Evolutionary conservation across 208 protist species (phyloP), one percentile per base, ranked within the genome.

Genomic region (Angomonas deanei): DNA sequence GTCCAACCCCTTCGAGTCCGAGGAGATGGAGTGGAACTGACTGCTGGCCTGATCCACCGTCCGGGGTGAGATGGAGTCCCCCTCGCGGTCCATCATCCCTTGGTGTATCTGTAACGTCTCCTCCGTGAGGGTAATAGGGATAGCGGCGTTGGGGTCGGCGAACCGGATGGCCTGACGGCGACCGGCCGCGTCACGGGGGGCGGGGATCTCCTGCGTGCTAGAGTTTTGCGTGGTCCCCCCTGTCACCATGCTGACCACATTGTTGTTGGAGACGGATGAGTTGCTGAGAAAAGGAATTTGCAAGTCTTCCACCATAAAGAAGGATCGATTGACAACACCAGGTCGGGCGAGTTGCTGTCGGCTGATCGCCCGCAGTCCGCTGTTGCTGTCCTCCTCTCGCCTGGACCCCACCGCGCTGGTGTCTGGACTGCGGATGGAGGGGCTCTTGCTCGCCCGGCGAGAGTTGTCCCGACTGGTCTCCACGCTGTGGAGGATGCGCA

Each of bases 231-330:
- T 50, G 17, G 17, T 19, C 19, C 42, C 42, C 36, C 11, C 36
- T 15, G 36, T 42, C 36, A 42, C 36, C 36, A n/a, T n/a, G n/a
- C n/a, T n/a, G n/a, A n/a, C 11, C 34, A 17, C 36, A 23, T 28
- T n/a, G 62, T 10, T 21, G 38, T 4, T 1, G 56, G 47, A 48
- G 52, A 11, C 13, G 21, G 61, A 52, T 11, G n/a, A 4, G 33
- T 36, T 55, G 36, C n/a, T 39, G n/a, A 62, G 39, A 24, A 32
- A 6, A 23, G 58, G 59, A n/a, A 48, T 26, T 30, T 60, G 60
- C 10, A 66, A 64, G 54, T 82, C 68, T 61, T 83, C 72, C 8
- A 83, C 68, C n/a, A 74, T 64, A 52, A 83, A 83, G 62, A 83
- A 83, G 38, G 77, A 83, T 19, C 74, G 68, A 26, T 79, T 83